Percentiles rank a stretch among this genome's conserved stretches.
Conservation (phyloP, 345 rosid genomes). For the Eucalyptus marginata region DNA sequence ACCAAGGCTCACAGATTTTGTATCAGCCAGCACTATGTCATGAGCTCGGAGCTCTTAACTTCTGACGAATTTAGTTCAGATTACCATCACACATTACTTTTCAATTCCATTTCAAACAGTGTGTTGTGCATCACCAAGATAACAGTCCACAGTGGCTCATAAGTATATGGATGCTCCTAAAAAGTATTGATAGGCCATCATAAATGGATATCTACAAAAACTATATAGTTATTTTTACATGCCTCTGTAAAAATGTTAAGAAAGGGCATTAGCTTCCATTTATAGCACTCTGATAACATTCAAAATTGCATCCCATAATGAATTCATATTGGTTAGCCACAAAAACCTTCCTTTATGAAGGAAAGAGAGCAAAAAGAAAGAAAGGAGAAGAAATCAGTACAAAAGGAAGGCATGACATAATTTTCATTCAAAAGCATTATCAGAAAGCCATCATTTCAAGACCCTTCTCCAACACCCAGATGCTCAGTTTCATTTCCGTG, state of each 20-base stretch:
- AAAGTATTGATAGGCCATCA: not conserved
- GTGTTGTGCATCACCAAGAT: not conserved
- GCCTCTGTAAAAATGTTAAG: not conserved
- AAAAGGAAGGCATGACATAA: not conserved
- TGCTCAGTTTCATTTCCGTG: not conserved
- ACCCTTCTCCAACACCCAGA: not conserved
- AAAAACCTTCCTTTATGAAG: not conserved
- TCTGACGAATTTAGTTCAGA: not conserved
- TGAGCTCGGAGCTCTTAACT: not conserved
- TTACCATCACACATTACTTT: not conserved
- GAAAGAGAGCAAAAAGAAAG: not conserved
- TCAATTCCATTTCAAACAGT: not conserved
- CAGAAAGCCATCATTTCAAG: not conserved
- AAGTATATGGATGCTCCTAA: not conserved
- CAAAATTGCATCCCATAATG: not conserved
- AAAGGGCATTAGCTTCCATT: not conserved
- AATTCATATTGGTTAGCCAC: not conserved
- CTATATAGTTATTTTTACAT: not conserved
- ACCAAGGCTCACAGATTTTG: not conserved
- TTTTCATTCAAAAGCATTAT: not conserved
- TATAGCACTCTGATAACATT: not conserved
- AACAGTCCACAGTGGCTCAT: not conserved
- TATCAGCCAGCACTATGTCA: not conserved
- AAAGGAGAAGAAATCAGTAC: not conserved
- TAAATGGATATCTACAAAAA: not conserved